Evolutionary conservation across 1,284 basidiomycete species (phyloP).

Genomic region (Moniliophthora roreri): DNA sequence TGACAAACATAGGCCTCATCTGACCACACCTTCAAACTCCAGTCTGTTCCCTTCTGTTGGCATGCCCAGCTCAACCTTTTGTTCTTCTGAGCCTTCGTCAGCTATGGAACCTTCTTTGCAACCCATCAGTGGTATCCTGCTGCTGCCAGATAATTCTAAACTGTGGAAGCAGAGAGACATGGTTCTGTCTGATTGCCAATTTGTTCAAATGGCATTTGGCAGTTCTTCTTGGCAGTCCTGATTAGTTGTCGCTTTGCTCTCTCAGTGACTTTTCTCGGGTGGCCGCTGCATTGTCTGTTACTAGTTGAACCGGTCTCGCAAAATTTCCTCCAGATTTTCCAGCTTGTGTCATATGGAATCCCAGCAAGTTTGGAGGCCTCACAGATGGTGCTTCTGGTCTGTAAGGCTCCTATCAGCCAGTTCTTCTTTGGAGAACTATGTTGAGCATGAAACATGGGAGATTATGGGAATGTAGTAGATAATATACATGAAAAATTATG

Average conservation of each 20-base stretch:
- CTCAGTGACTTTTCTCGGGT: constrained; percentile 15
- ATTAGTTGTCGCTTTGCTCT: constrained; percentile 13
- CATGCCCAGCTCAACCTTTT: constrained; percentile 19
- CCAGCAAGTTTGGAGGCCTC: too few species aligned
- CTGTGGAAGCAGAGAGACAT: constrained; percentile 12
- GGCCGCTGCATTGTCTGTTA: constrained; percentile 18
- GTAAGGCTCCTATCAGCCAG: too few species aligned
- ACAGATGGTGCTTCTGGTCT: too few species aligned
- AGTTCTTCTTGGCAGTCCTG: constrained; percentile 9
- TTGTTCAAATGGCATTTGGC: constrained; percentile 15
- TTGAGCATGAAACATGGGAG: too few species aligned
- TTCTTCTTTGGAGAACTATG: too few species aligned
- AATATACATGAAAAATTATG: too few species aligned
- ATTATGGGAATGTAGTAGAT: too few species aligned
- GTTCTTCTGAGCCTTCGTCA: constrained; percentile 16
- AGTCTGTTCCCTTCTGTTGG: constrained; percentile 5
- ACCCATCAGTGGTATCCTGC: constrained; percentile 21
- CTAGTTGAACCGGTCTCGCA: constrained; percentile 16
- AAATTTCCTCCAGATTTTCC: constrained; percentile 20
- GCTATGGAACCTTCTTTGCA: constrained; percentile 22
- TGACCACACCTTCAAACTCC: constrained; percentile 16
- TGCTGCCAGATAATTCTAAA: constrained; percentile 14
- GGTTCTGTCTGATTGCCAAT: constrained; percentile 17
- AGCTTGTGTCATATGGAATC: constrained; percentile 14
- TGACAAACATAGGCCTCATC: constrained; percentile 23